Evolutionary conservation across 108 stramenopile species (phyloP), one percentile per base, ranked within the genome.

Genomic region (Chaetoceros tenuissimus): DNA sequence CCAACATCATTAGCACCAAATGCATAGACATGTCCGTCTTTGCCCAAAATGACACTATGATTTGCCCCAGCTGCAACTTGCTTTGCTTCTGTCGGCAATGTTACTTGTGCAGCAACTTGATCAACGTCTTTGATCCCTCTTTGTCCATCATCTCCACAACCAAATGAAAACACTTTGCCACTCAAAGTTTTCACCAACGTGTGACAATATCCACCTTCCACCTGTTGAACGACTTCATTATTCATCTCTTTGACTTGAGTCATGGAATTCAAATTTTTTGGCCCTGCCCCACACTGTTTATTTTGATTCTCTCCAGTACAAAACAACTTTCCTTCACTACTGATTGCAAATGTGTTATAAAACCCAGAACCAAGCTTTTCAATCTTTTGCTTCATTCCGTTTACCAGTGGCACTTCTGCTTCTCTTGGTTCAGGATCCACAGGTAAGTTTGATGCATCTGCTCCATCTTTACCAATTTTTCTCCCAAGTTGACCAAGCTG

Each of bases 1-100:
- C 76, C 76, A 1, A 57, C 69, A 47, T 78, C 76, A 29, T 78
- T 78, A 29, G 76, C 73, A 31, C 76, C 76, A 48, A 73, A 78
- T 3, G 64, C 72, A 46, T 71, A 73, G 31, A 73, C 76, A 16
- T 54, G 46, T 23, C 76, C 76, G 27, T 74, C 61, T 5, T 70
- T 53, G 3, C 56, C 29, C n/a, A 78, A 61, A 20, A 78, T 31
- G 29, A 78, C 49, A 28, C 72, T 74, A 28, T 78, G 73, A 53
- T 71, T 69, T n/a, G 46, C 53, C 23, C 76, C 76, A 0, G 58
- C 58, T 22, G 58, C 58, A 24, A 59, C 25, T 16, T 50, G 21
- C 16, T 22, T 28, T 19, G 47, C 31, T 0, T 30, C 47, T 3
- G 20, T 0, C 23, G 58, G 58, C 20, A 59, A 21, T 3, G 28